Evolutionary conservation across 495 filamentous ascomycete genomes (phyloP).

Genomic region (Penicillium desertorum): DNA sequence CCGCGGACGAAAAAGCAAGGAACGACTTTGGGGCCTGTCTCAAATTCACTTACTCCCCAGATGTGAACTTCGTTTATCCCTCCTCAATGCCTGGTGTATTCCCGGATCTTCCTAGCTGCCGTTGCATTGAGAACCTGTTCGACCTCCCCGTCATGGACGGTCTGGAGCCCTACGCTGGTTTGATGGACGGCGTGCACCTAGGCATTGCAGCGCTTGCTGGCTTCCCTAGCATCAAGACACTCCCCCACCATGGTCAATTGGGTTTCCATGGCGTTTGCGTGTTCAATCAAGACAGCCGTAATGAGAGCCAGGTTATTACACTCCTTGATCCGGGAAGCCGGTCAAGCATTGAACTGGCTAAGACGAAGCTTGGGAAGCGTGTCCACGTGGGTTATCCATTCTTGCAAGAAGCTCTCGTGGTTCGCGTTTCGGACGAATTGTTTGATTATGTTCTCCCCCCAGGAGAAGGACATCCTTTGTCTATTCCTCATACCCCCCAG

Average conservation of each 20-base stretch:
- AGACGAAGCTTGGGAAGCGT: constrained; percentile 74
- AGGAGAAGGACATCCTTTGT: constrained; percentile 58
- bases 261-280: constrained; percentile 91
- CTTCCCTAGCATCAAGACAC: constrained; percentile 83
- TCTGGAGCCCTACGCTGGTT: constrained; percentile 76
- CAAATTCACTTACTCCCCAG: constrained; percentile 84
- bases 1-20: constrained; percentile 70
- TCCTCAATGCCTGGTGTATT: constrained; percentile 89
- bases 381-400: constrained; percentile 96
- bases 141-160: constrained; percentile 92
- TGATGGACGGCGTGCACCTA: constrained; percentile 84
- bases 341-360: constrained; percentile 68
- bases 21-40: constrained; percentile 90
- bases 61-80: constrained; percentile 74
- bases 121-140: constrained; percentile 91
- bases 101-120: constrained; percentile 82
- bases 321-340: constrained; percentile 70
- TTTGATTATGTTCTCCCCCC: constrained; percentile 80
- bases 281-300: constrained; percentile 96
- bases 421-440: constrained; percentile 86
- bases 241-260: constrained; percentile 75
- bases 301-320: constrained; percentile 94
- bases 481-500: constrained; percentile 68
- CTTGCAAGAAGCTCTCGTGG: constrained; percentile 87
- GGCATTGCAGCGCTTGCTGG: constrained; percentile 81